Evolutionary conservation across 176 grass and related monocot species (phyloP), one percentile per base, ranked within the genome.

Genomic region (Eleusine indica): DNA sequence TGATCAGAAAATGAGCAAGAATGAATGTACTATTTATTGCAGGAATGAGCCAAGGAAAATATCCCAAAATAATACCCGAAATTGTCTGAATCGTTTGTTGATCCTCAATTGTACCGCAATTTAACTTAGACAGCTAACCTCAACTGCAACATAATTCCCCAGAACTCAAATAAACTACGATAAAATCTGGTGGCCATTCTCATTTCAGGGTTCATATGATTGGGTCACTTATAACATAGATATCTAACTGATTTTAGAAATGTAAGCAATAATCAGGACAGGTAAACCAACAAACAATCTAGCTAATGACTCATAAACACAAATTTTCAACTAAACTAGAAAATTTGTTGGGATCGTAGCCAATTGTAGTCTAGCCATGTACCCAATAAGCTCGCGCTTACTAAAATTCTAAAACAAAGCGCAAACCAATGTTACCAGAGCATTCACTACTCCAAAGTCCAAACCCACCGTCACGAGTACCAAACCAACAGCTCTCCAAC

Each of bases 171-270:
- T 47, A 53, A 14, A 49, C 46, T 58, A 46, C 9, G 3, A 22
- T 3, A 43, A 57, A 71, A 73, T 73, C 3, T 17, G 66, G 22
- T 12, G 72, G 29, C 18, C 30, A 67, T 56, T 66, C 4, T 37
- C 16, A 32, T 56, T 18, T 74, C 13, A 66, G 19, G n/a, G 56
- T 75, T 9, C 5, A 76, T 56, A 18, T 32, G 7, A 80, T 19
- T 35, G 43, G 14, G 21, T 17, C 43, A 15, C 4, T 67, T 67
- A 18, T 11, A 5, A 49, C 4, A 19, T 53, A 18, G 16, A 32
- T 44, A 70, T 13, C 29, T 40, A 78, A 22, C 61, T 54, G 68
- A 43, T 56, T 68, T 77, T 32, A 68, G 32, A 77, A 30, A 11
- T 76, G 54, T 1, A 16, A 29, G 77, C 6, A 12, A 14, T 9